Evolutionary conservation across 2,329 filamentous ascomycete genomes (phyloP).

Genomic region (Triangularia setosa): DNA sequence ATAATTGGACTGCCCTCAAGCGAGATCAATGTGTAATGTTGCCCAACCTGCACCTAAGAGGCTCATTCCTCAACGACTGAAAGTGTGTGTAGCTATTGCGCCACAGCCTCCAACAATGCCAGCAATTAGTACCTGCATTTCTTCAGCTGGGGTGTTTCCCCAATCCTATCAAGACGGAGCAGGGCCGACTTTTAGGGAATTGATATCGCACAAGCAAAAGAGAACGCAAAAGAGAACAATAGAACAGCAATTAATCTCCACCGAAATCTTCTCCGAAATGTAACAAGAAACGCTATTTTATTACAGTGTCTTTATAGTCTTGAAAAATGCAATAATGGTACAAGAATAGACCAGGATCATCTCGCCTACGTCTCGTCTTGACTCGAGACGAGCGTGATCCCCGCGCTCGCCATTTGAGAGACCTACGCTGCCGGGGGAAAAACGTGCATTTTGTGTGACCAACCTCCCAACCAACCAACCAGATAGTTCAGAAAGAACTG

Average conservation of each 20-base stretch:
- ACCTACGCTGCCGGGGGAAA: neutral
- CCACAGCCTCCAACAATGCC: neutral
- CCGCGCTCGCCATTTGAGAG: neutral
- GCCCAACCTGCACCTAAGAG: neutral
- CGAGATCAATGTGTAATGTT: neutral
- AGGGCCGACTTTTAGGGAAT: neutral
- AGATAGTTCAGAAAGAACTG: too few relatives aligned
- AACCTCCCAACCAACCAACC: neutral
- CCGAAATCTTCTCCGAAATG: too few relatives aligned
- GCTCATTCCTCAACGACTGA: neutral
- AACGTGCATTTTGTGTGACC: neutral
- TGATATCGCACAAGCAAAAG: too few relatives aligned
- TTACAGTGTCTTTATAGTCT: neutral
- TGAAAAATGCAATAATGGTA: neutral
- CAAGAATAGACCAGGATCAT: neutral
- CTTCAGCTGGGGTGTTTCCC: neutral
- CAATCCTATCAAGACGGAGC: neutral
- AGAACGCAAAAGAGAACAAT: neutral
- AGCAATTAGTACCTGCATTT: neutral
- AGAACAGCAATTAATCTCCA: neutral
- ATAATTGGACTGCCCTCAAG: neutral
- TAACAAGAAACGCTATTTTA: neutral
- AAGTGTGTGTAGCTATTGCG: neutral
- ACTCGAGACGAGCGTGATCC: neutral
- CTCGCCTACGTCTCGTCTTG: neutral